Percentiles rank a stretch among this genome's conserved stretches.
These are phyloP conservation scores for Calonectria pauciramosa DNA, from an alignment of 2,329 filamentous ascomycete species.

Conservation along the genomic window DNA sequence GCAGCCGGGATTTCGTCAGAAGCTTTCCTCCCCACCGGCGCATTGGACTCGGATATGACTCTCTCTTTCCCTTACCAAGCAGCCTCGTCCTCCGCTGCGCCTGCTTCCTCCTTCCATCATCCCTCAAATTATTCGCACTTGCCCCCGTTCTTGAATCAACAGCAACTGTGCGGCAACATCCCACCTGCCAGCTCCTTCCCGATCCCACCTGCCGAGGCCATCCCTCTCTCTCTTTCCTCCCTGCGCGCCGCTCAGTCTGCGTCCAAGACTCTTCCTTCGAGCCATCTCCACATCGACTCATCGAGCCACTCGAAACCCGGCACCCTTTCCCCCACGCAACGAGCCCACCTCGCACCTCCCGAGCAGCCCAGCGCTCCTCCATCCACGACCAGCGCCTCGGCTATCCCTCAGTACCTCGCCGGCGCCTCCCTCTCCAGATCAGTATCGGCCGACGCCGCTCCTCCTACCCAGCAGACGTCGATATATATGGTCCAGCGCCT, in stretches of 20 bases:
- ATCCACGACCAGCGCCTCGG: constrained; percentile 41
- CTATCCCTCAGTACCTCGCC: constrained; percentile 34
- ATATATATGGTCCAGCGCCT: constrained; percentile 56
- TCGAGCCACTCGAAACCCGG: constrained; percentile 31
- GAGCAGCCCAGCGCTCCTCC: constrained; percentile 36
- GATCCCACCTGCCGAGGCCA: constrained; percentile 27
- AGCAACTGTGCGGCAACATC: constrained; percentile 37
- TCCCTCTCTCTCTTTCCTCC: constrained; percentile 43
- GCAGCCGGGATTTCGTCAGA: constrained; percentile 43
- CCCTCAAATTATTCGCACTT: constrained; percentile 38
- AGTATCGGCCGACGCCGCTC: constrained; percentile 48
- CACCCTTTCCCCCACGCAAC: constrained; percentile 36
- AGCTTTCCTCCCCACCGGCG: constrained; percentile 46
- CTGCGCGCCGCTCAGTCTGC: constrained; percentile 41
- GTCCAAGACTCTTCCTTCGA: constrained; percentile 28
- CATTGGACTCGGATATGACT: constrained; percentile 39
- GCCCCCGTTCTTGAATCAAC: constrained; percentile 38
- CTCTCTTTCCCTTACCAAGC: constrained; percentile 34
- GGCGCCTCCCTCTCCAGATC: constrained; percentile 46
- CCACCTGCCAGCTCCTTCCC: constrained; percentile 43
- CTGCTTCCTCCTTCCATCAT: constrained; percentile 38
- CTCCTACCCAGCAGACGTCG: constrained; percentile 48
- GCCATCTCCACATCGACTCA: constrained; percentile 35
- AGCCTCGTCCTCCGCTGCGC: constrained; percentile 32
- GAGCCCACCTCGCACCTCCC: constrained; percentile 28